Base-by-base conservation (phyloP, 371 early-diverging fungal genomes). In the Globomyces sp. region DNA sequence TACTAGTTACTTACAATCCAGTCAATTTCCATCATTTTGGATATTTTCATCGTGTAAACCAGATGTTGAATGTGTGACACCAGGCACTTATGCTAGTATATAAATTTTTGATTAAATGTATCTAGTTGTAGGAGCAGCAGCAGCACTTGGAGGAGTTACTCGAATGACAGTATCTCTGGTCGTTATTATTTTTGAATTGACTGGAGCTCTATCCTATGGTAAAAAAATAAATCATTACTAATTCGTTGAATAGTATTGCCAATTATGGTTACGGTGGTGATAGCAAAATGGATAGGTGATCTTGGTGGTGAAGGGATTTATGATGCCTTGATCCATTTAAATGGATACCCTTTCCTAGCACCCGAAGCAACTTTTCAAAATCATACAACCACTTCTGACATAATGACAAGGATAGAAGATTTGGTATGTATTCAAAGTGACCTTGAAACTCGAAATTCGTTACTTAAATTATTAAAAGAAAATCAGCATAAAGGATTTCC, bases 121-220 rank as follows among this genome's bases (percentile, higher is more conserved):
- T 24, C 24, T 24, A 24, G 24, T 24, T 81, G 90, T 97, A 1
- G 98, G 97, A 10, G 96, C 97, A 1, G 97, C 96, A 2, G 95
- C 97, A 8, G 84, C 89, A 40, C 83, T 98, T 68, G 90, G 93
- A 0, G 97, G 99, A 6, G 91, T 94, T 1, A 96, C 99, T 0
- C 86, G 95, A 65, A 94, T 94, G 76, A 95, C 97, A 5, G 93
- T 96, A 3, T 92, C 94, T 1, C 76, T 96, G n/a, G 92, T 91
- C 24, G 94, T 95, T 42, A 95, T 96, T 71, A 90, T 96, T 89
- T 95, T 95, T 80, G 98, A 97, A 74, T 77, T 97, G 58, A 96
- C 98, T 0, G 94, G 94, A 37, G 90, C 94, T 1, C 75, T 95
- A 24, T 88, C 90, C 4, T 96, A 95, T 70, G 87, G 24, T 24